Evolutionary conservation across 2,329 filamentous ascomycete genomes (phyloP), one percentile per base, ranked within the genome.

Genomic region (Paecilomyces dactylethromorphus): DNA sequence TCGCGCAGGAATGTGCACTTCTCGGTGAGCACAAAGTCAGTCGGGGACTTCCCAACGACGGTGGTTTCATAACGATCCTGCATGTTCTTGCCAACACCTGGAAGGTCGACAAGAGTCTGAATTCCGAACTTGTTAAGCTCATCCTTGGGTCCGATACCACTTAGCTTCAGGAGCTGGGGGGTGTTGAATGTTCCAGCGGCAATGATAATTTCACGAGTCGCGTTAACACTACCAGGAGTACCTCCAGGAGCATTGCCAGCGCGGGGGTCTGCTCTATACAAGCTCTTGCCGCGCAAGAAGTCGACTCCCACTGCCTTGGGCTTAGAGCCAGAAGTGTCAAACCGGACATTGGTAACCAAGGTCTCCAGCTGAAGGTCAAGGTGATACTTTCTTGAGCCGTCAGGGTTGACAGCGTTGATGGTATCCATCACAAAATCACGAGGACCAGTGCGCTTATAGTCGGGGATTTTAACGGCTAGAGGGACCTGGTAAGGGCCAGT

Each of bases 31-130:
- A 64, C 59, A 56, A 75, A 72, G 58, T 74, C 70, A 7, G 65
- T 68, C 4, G 68, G 63, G 7, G 73, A 67, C 54, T 78, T 73
- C 53, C 81, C 80, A 13, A 82, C 75, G 56, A 81, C 75, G 1
- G 78, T 76, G 31, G 85, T 77, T 60, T 84, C 83, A 24, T 85
- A 85, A 53, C 84, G 83, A 65, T 88, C 85, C 59, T 85, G 76
- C 15, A 88, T 77, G 70, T 88, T 85, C 59, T 80, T 79, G 7
- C 85, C 85, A 2, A 88, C 84, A 45, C 86, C 82, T 1, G 82
- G 80, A 0, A 83, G 81, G 58, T 86, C 76, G 2, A 82, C 76
- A 10, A 85, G 62, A 0, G 81, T 71, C 1, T 75, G 62, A 59
- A 87, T 86, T 15, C 75, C 72, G 64, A 81, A 78, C 55, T 76